Evolutionary conservation across 257 asterid species (phyloP).

Genomic region (Solanum pimpinellifolium): DNA sequence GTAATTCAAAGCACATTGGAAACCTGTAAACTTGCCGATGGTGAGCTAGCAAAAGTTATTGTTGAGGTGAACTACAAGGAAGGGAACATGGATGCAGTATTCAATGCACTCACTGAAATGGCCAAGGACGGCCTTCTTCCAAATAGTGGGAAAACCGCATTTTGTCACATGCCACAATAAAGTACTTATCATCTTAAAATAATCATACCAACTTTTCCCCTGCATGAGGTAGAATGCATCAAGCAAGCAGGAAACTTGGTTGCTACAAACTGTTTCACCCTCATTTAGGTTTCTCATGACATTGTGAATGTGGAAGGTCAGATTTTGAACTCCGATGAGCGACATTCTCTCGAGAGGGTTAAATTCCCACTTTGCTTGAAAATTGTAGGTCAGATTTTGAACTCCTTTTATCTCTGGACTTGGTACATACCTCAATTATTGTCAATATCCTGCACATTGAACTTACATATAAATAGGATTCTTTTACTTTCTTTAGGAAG

Average conservation of each 20-base stretch:
- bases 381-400: neutral
- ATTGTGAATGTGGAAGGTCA: neutral
- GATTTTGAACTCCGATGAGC: neutral
- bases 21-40: constrained; percentile 58
- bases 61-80: constrained; percentile 62
- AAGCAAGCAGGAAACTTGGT: neutral
- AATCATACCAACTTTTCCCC: neutral
- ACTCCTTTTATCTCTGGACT: neutral
- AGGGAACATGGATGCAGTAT: constrained; percentile 73
- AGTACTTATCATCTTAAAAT: neutral
- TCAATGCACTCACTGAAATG: constrained; percentile 56
- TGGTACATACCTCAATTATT: neutral
- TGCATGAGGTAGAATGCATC: neutral
- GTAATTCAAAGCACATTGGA: constrained; percentile 38
- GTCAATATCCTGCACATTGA: neutral
- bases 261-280: neutral
- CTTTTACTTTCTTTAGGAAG: neutral
- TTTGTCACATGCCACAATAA: neutral
- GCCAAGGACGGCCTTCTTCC: constrained; percentile 89
- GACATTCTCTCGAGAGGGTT: neutral
- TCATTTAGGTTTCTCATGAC: neutral
- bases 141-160: constrained; percentile 28
- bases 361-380: neutral
- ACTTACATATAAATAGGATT: neutral
- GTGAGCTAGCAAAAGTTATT: constrained; percentile 54